Evolutionary conservation across 1,284 basidiomycete species (phyloP), one percentile per base, ranked within the genome.

Genomic region (Ceratobasidium papillatum): DNA sequence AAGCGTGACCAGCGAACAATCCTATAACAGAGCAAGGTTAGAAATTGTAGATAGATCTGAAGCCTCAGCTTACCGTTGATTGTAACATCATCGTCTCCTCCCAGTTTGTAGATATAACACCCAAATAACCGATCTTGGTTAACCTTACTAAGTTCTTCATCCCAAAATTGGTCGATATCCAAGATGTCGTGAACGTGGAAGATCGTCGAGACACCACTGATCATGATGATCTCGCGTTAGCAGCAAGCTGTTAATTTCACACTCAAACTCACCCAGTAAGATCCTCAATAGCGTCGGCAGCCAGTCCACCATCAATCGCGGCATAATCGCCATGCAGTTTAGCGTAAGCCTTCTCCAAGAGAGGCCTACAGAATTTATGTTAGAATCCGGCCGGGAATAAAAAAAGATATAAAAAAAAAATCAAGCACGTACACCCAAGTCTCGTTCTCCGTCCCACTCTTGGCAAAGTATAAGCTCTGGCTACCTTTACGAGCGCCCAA

Each of bases 1-100:
- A 88, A 0, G 87, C 85, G 72, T 88, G 87, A 25, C 80, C 77
- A 54, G 74, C 32, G 34, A 58, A 51, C 19, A 77, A 52, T 22
- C 77, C 71, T 59, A 32, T 8, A 14, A 30, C 2, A 22, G 25
- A 30, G 2, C 12, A 54, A 22, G 12, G 3, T 36, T 12, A 45
- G 41, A 14, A n/a, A n/a, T n/a, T n/a, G n/a, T 22, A 14, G 32
- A 32, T 11, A 25, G 19, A 61, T 7, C 11, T 1, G 4, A 43
- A n/a, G n/a, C 34, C 3, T 27, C 17, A 17, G 43, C 30, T 1
- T 54, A 64, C 59, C 71, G 25, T 62, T 64, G 14, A 54, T 51
- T 25, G 59, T 54, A 9, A 25, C 51, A 3, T 43, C 58, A n/a
- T 58, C 62, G 19, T 64, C 75, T 22, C 52, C 58, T 5, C 36